Base-by-base conservation (phyloP, 331 rosid species). In the Malus hybrid region DNA sequence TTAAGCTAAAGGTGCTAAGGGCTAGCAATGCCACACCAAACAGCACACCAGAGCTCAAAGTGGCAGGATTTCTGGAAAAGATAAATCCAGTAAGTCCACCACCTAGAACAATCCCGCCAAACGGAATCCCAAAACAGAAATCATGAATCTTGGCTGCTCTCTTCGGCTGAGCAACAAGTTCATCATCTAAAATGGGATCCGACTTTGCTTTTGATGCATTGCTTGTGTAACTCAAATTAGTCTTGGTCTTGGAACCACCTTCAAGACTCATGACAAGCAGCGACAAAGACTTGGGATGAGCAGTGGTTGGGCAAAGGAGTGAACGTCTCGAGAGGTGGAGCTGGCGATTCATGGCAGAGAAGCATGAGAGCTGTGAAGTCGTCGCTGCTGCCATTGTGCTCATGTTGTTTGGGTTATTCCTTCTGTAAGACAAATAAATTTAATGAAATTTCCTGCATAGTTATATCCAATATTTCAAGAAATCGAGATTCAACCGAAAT, bases 91-190 rank as follows among this genome's bases (percentile, higher is more conserved):
- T 39, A 55, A 94, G 80, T 36, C 95, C 97, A 29, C 96, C 93
- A 44, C 95, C 79, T 72, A 91, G 79, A 84, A 94, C 95, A 73
- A 90, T 60, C 39, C 97, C 98, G 77, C 99, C 99, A 70, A 88
- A 94, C 50, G 99, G 99, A 83, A 94, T 91, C 70, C 97, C 99
- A 12, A 94, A 94, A 84, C 99, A 94, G 80, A 94, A 94, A 81
- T 94, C 99, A 83, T 94, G 99, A 76, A 94, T 85, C 84, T 88
- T 92, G 3, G 99, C 96, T n/a, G 88, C 73, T 36, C 77, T 74
- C 82, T 84, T 82, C 44, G 60, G 88, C 63, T 83, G 85, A 76
- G 39, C 39, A 28, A 62, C 61, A 28, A 63, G 81, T 46, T 82
- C 73, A 19, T 66, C 71, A 57, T 82, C 89, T 42, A 75, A 26